Conservation (phyloP, 306 rosid genomes). For the Dicorynia guianensis region DNA sequence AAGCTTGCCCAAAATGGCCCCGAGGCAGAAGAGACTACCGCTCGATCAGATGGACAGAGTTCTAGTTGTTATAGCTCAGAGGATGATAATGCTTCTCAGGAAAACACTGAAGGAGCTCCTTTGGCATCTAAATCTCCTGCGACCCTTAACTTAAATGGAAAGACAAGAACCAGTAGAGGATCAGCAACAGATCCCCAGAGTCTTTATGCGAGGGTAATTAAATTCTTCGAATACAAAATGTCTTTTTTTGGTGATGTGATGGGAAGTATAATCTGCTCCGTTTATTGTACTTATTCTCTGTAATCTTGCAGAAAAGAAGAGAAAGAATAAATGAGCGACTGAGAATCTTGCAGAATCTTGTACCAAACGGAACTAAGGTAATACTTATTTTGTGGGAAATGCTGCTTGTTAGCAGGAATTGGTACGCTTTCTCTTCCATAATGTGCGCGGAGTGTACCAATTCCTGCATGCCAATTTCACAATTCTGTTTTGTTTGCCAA, state of each 20-base stretch:
- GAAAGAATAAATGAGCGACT: constrained; percentile 86
- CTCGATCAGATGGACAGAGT: constrained; percentile 58
- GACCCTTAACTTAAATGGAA: constrained; percentile 60
- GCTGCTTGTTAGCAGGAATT: no score
- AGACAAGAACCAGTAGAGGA: constrained; percentile 80
- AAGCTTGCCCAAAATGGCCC: constrained; percentile 43
- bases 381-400: no score
- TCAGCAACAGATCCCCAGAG: constrained; percentile 98
- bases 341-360: constrained; percentile 77
- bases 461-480: no score
- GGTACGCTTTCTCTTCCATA: no score
- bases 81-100: constrained; percentile 73
- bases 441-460: no score
- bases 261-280: neutral
- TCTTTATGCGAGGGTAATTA: constrained; percentile 88
- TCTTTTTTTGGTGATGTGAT: neutral
- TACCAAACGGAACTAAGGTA: constrained; percentile 95
- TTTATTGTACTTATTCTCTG: constrained; percentile 27
- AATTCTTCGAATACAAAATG: neutral
- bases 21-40: constrained; percentile 55
- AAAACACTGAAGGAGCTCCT: constrained; percentile 54
- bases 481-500: neutral
- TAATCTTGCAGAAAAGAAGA: constrained; percentile 81
- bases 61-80: constrained; percentile 66
- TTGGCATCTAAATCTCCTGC: constrained; percentile 51